Conservation (phyloP, 2,329 filamentous ascomycete species). For the Xylariomycetidae sp. region DNA sequence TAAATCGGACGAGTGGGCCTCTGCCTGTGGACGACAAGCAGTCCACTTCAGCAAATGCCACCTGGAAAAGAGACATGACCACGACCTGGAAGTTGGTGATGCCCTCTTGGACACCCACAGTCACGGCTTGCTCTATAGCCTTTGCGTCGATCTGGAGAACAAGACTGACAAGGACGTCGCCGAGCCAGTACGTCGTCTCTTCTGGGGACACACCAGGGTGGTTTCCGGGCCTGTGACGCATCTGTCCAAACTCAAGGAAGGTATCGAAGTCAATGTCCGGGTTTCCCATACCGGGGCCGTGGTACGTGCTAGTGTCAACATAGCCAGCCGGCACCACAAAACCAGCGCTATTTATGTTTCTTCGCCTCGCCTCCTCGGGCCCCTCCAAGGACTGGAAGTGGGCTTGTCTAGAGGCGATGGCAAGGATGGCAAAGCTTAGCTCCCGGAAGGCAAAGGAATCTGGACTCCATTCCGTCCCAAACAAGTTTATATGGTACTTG, state of each 20-base stretch:
- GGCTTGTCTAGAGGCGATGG: conserved; percentile 3
- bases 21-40: conserved; percentile 1
- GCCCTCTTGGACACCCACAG: conserved; percentile 13
- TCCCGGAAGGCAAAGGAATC: conserved; percentile 7
- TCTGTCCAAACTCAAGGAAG: conserved; percentile 4
- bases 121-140: conserved; percentile 10
- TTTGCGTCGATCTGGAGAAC: conserved; percentile 7
- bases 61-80: conserved; percentile 14
- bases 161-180: conserved; percentile 7
- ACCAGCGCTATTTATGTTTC: too few relatives aligned
- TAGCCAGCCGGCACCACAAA: too few relatives aligned
- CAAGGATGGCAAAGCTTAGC: conserved; percentile 4
- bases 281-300: neutral
- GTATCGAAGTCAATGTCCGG: conserved; percentile 1
- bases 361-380: too few relatives aligned
- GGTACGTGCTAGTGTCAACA: too few relatives aligned
- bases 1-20: conserved; percentile 8
- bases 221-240: conserved; percentile 4
- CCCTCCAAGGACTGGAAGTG: conserved; percentile 1
- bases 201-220: conserved; percentile 3
- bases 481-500: too few relatives aligned
- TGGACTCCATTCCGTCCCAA: conserved; percentile 2
- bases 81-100: conserved; percentile 12
- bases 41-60: conserved; percentile 16
- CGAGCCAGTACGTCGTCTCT: conserved; percentile 5